These are phyloP conservation scores for Mentha longifolia DNA, from an alignment of 257 asterid genomes.

Conservation along the genomic window DNA sequence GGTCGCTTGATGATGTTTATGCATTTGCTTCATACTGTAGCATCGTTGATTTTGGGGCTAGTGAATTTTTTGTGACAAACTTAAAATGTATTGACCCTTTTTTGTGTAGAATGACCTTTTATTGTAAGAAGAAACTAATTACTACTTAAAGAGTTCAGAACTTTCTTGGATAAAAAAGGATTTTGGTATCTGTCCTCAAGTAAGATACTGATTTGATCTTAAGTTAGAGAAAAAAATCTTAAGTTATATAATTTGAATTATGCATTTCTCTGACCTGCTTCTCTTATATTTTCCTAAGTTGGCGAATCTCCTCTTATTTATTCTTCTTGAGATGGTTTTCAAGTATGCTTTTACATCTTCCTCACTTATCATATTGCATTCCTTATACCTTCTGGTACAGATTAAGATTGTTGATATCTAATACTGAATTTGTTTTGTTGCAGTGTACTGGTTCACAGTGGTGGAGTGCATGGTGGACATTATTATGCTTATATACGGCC, in stretches of 20 bases:
- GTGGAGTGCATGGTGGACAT: constrained; percentile 71
- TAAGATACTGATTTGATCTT: no score
- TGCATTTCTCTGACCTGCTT: constrained; percentile 19
- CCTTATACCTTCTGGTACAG: constrained; percentile 2
- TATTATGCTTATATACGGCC: constrained; percentile 65
- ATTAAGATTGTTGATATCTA: not conserved
- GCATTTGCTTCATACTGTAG: constrained; percentile 4
- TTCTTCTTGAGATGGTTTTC: constrained; percentile 21
- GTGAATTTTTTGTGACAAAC: constrained; percentile 21
- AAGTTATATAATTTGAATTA: no score
- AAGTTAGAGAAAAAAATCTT: no score
- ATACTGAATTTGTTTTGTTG: constrained; percentile 29
- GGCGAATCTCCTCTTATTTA: constrained; percentile 15
- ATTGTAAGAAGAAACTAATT: not conserved
- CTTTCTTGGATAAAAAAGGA: not conserved
- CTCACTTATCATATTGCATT: not conserved
- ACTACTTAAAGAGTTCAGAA: constrained; percentile 10
- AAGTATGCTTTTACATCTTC: constrained; percentile 19
- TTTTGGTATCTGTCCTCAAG: constrained; percentile 1
- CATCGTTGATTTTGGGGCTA: not conserved
- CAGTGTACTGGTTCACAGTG: constrained; percentile 69
- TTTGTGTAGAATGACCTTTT: not conserved
- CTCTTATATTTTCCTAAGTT: constrained; percentile 11
- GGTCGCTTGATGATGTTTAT: constrained; percentile 8
- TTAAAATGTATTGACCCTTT: constrained; percentile 6